Conservation (phyloP, 352 stramenopile genomes). For the Phytophthora tentaculata region DNA sequence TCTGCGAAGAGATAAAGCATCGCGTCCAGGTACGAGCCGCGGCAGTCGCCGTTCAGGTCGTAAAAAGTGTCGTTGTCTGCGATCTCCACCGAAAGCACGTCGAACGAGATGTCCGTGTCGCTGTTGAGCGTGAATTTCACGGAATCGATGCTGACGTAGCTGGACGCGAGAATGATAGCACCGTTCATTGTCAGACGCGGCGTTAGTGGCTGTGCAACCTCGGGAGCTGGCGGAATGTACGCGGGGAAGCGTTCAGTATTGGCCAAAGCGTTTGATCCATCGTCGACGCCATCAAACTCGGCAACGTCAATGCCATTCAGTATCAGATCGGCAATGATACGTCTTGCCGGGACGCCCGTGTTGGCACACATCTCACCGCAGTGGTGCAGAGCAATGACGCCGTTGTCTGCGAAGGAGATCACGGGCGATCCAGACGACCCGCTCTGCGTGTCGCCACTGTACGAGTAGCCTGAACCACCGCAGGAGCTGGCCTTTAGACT, state of each 20-base stretch:
- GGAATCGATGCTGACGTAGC: conserved; percentile 53
- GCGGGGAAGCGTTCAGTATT: conserved; percentile 50
- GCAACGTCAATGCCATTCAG: conserved; percentile 35
- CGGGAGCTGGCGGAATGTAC: conserved; percentile 37
- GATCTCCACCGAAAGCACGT: conserved; percentile 69
- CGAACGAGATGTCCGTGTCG: conserved; percentile 56
- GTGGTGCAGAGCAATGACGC: conserved; percentile 74
- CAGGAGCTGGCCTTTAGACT: conserved; percentile 46
- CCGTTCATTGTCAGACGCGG: conserved; percentile 32
- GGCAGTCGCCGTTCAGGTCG: conserved; percentile 75
- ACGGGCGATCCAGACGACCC: conserved; percentile 72
- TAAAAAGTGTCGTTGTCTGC: conserved; percentile 57
- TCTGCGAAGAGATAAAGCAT: conserved; percentile 65
- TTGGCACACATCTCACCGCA: conserved; percentile 70
- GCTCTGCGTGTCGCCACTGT: conserved; percentile 70
- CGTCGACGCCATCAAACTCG: conserved; percentile 49
- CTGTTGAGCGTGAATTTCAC: conserved; percentile 51
- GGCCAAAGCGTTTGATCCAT: conserved; percentile 8
- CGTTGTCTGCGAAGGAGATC: conserved; percentile 53
- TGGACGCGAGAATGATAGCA: conserved; percentile 39
- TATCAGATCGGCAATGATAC: conserved; percentile 54
- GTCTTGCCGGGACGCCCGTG: conserved; percentile 52
- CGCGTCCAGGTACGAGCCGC: conserved; percentile 60
- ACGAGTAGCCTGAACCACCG: conserved; percentile 46
- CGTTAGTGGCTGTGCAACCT: conserved; percentile 20